Percentiles rank a stretch among this genome's conserved stretches.
Evolutionary conservation across 2,329 filamentous ascomycete species (phyloP).

Genomic region (Aspergillus sp.): DNA sequence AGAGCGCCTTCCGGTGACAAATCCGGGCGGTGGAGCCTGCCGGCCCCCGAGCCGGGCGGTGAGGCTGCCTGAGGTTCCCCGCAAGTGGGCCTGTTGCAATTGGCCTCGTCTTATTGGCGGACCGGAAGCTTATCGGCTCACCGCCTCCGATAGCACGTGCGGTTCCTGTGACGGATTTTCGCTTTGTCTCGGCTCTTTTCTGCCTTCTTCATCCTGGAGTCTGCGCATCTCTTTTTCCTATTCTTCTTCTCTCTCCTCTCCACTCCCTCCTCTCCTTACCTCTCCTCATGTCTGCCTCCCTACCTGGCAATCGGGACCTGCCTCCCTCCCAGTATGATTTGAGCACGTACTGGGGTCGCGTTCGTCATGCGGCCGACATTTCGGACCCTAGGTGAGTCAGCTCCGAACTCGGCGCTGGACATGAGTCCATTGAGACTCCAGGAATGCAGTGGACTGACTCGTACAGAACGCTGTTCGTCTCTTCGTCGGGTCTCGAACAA

Average conservation of each 20-base stretch:
- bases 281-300: slow-evolving; percentile 57
- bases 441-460: slow-evolving; percentile 8
- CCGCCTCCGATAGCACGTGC: slow-evolving; percentile 32
- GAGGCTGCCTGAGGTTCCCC: neutral
- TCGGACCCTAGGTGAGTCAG: slow-evolving; percentile 87
- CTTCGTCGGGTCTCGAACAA: slow-evolving; percentile 73
- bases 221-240: neutral
- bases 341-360: slow-evolving; percentile 90
- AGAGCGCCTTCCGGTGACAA: neutral
- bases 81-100: neutral
- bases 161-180: slow-evolving; percentile 19
- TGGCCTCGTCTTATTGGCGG: slow-evolving; percentile 18
- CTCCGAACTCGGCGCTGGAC: neutral
- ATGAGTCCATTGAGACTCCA: neutral
- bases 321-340: slow-evolving; percentile 92
- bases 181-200: slow-evolving; percentile 8
- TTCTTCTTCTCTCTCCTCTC: neutral
- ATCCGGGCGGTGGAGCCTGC: neutral
- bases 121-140: slow-evolving; percentile 32
- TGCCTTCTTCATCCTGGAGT: neutral
- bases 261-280: neutral
- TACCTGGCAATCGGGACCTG: slow-evolving; percentile 72
- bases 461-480: slow-evolving; percentile 78
- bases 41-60: slow-evolving; percentile 10
- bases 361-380: slow-evolving; percentile 83